Conservation (phyloP, 202 grass and related monocot species). For the Brachypodium distachyon region DNA sequence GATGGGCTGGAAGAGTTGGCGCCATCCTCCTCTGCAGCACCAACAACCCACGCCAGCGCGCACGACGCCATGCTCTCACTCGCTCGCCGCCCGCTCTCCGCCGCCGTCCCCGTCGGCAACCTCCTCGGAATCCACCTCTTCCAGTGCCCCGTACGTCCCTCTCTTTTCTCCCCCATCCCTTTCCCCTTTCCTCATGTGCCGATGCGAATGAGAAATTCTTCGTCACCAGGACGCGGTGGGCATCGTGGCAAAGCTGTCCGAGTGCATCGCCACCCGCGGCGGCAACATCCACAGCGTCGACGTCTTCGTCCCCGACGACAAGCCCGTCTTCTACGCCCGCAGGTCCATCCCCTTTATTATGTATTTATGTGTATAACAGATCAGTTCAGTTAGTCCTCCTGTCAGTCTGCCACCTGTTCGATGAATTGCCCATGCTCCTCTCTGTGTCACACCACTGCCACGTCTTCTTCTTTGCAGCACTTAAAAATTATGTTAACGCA, state of each 20-base stretch:
- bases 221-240: conserved; percentile 53
- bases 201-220: background rate
- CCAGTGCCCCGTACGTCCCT: conserved; percentile 53
- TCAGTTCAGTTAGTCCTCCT: too few relatives aligned
- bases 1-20: background rate
- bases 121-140: conserved; percentile 83
- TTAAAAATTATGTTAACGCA: too few relatives aligned
- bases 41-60: background rate
- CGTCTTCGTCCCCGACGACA: conserved; percentile 82
- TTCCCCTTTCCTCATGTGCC: background rate
- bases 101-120: conserved; percentile 23
- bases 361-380: too few relatives aligned
- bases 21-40: background rate
- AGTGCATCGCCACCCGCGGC: conserved; percentile 80
- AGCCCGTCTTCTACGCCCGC: conserved; percentile 71
- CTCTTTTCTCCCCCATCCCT: background rate
- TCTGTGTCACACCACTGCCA: too few relatives aligned
- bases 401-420: background rate
- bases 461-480: too few relatives aligned
- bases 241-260: conserved; percentile 68
- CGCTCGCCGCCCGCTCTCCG: conserved; percentile 27
- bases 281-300: conserved; percentile 92
- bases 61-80: conserved; percentile 19
- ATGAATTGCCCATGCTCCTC: background rate
- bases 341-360: conserved; percentile 23